Evolutionary conservation across 2,329 filamentous ascomycete species (phyloP).

Genomic region (Verticillium isaacii): DNA sequence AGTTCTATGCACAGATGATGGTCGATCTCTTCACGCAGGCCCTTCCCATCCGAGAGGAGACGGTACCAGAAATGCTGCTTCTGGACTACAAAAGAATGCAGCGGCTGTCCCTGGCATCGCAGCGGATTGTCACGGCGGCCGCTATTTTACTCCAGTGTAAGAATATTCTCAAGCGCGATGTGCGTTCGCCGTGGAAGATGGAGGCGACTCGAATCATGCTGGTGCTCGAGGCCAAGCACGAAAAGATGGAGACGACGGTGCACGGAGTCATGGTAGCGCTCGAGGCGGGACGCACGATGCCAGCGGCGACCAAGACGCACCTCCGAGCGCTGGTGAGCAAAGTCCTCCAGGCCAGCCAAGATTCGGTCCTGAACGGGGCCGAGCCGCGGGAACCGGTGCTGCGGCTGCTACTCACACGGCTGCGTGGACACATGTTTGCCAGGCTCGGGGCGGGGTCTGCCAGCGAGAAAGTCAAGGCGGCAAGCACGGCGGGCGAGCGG

Average conservation of each 20-base stretch:
- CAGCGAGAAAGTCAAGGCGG: conserved; percentile 65
- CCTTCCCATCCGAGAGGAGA: conserved; percentile 44
- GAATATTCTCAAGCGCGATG: conserved; percentile 77
- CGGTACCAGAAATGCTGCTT: conserved; percentile 68
- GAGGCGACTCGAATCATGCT: conserved; percentile 68
- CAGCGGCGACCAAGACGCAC: conserved; percentile 54
- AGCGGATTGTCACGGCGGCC: conserved; percentile 65
- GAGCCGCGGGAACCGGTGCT: conserved; percentile 54
- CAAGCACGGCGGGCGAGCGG: conserved; percentile 64
- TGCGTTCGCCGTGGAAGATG: conserved; percentile 70
- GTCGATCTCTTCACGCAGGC: conserved; percentile 71
- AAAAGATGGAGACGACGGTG: conserved; percentile 46
- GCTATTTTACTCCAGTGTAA: conserved; percentile 76
- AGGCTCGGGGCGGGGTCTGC: conserved; percentile 62
- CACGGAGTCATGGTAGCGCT: conserved; percentile 60
- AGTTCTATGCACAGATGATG: conserved; percentile 71
- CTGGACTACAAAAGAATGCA: conserved; percentile 62
- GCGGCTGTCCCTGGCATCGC: conserved; percentile 29
- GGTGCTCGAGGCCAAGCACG: conserved; percentile 55
- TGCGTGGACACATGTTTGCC: conserved; percentile 61
- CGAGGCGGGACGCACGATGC: conserved; percentile 60
- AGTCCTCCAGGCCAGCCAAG: conserved; percentile 45
- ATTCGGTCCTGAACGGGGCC: conserved; percentile 32
- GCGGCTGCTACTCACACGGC: conserved; percentile 61
- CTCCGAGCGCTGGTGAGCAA: conserved; percentile 54